phyloP scores from a whole-genome alignment of 768 basidiomycete genomes.

The Trametes villosa region DNA sequence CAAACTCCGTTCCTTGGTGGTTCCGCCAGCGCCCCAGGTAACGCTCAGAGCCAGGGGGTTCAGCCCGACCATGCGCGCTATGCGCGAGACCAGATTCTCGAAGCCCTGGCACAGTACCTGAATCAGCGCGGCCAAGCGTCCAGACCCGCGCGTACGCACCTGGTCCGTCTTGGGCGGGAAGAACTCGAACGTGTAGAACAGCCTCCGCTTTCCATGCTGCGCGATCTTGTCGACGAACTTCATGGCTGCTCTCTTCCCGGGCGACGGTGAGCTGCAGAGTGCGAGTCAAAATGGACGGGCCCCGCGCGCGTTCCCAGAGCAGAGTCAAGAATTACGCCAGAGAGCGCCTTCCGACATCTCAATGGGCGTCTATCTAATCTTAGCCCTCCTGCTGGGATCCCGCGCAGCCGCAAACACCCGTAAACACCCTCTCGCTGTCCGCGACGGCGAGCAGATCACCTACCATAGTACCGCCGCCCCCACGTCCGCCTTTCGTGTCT shows the following conservation, averaged over 20 bases:
- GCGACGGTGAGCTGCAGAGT: slow-evolving; percentile 1
- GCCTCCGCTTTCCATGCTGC: slow-evolving; percentile 46
- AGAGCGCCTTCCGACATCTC: too few species aligned
- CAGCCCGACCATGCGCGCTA: slow-evolving; percentile 77
- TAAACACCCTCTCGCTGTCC: slow-evolving; percentile 22
- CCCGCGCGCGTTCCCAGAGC: background rate
- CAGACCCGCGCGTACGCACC: slow-evolving; percentile 43
- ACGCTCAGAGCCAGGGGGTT: slow-evolving; percentile 86
- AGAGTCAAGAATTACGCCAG: background rate
- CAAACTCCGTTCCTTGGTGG: slow-evolving; percentile 84
- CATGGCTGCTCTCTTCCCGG: slow-evolving; percentile 44
- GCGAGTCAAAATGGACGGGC: slow-evolving; percentile 20
- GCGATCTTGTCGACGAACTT: slow-evolving; percentile 76
- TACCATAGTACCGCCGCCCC: background rate
- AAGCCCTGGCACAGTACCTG: slow-evolving; percentile 63
- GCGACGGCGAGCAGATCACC: slow-evolving; percentile 19
- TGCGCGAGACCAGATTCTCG: slow-evolving; percentile 87
- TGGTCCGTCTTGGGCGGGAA: slow-evolving; percentile 95
- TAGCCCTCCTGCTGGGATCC: background rate
- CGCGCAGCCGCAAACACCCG: slow-evolving; percentile 15
- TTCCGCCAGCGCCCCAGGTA: slow-evolving; percentile 98
- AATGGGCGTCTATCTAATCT: slow-evolving; percentile 21
- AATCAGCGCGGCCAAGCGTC: background rate
- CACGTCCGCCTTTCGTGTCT: background rate
- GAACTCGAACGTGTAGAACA: slow-evolving; percentile 95